phyloP scores from a whole-genome alignment of 2,329 filamentous ascomycete species.

The Stemphylium lycopersici region DNA sequence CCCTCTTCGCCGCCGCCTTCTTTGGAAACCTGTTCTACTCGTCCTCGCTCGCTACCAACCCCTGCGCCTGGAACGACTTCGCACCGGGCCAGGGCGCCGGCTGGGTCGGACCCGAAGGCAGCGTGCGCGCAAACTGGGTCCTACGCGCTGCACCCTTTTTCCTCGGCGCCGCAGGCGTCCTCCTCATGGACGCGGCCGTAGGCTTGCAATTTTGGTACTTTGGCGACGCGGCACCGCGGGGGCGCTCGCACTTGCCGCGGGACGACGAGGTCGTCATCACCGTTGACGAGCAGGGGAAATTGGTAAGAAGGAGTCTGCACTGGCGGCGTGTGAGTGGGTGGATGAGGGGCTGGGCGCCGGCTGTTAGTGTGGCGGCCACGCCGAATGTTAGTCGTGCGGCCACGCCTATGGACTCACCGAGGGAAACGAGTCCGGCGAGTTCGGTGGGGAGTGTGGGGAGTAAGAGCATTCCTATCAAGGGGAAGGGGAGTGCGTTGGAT shows the following conservation, averaged over 20 bases:
- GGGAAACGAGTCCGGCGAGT: constrained; percentile 22
- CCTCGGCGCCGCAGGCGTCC: constrained; percentile 68
- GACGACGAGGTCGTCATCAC: constrained; percentile 57
- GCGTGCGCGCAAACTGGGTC: constrained; percentile 62
- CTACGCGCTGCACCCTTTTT: constrained; percentile 67
- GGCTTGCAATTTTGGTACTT: constrained; percentile 68
- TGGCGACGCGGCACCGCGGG: constrained; percentile 50
- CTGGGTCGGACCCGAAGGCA: constrained; percentile 65
- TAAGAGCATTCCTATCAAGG: constrained; percentile 35
- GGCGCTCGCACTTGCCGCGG: constrained; percentile 24
- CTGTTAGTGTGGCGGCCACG: constrained; percentile 49
- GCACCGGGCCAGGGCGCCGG: constrained; percentile 61
- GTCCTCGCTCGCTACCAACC: constrained; percentile 66
- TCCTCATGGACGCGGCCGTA: constrained; percentile 66
- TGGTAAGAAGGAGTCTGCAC: constrained; percentile 50
- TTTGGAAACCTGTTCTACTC: constrained; percentile 73
- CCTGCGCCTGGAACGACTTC: constrained; percentile 66
- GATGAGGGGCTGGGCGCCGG: constrained; percentile 71
- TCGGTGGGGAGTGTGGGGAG: constrained; percentile 8
- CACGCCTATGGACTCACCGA: constrained; percentile 35
- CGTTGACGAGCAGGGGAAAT: constrained; percentile 44
- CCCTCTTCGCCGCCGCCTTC: constrained; percentile 70
- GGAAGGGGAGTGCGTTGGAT: constrained; percentile 34
- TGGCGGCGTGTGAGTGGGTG: constrained; percentile 67
- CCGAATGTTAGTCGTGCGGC: constrained; percentile 36